Evolutionary conservation across 1,284 basidiomycete species (phyloP), one percentile per base, ranked within the genome.

Genomic region (Pisolithus thermaeus): DNA sequence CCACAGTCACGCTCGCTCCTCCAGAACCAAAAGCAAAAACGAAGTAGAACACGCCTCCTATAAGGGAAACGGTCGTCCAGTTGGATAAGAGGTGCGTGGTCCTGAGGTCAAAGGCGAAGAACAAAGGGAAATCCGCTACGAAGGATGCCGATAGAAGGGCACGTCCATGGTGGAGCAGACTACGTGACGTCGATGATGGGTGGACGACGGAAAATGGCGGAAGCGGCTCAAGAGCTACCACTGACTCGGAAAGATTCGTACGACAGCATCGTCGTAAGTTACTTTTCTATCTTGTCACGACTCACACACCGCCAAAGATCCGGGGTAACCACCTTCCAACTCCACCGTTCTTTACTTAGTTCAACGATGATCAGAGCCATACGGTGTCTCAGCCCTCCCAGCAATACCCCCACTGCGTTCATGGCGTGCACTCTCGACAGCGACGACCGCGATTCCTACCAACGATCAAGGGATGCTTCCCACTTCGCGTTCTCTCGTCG

Each of bases 141-240:
- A 58, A 61, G n/a, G 62, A 57, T 30, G 55, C 58, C 20, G 65
- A 68, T 9, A 72, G 65, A 20, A 1, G 66, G 65, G 3, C 76
- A 72, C 50, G 74, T 89, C 3, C 70, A 89, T 39, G 84, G 84
- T 18, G 85, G 78, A 28, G 87, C 82, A 32, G 87, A 90, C 66
- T 90, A 90, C 60, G 81, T 90, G 42, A 73, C 77, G 6, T 62
- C 89, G 55, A 73, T 87, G 74, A 74, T 83, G 73, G 86, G 87
- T n/a, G 75, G 85, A 9, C 70, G 87, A 56, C 73, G 74, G 57
- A 83, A 76, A 61, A 84, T 81, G 20, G 73, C 68, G 47, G 73
- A 76, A 61, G 87, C 87, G 66, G 85, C 83, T 70, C 41, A 88
- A 84, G 59, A 20, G 18, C 61, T 89, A 49, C 43, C 43, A 25